Evolutionary conservation across 306 rosid species (phyloP), one percentile per base, ranked within the genome.

Genomic region (Cicer pinnatifidum): DNA sequence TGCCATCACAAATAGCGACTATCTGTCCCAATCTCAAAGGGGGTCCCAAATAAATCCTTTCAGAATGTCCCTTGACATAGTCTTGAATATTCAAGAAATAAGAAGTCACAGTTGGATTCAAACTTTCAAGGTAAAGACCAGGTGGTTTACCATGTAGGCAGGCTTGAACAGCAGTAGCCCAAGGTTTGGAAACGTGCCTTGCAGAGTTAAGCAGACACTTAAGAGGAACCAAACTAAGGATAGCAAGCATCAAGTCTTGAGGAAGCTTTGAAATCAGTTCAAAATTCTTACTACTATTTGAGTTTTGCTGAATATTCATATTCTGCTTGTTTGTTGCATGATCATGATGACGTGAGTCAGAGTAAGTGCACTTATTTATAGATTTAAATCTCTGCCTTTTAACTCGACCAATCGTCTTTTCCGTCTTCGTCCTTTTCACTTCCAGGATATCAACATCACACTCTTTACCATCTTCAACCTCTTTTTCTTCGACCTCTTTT

Each of bases 401-500:
- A 56, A 2, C 8, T 44, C 48, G 9, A 44, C 48, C 48, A 9
- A 44, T 44, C 9, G 33, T 28, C 33, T 28, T 28, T 28, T 28
- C 33, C 33, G 33, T 28, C 84, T 85, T 89, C 81, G 87, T 88
- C 90, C 46, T 67, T 33, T 81, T 87, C 15, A 7, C 58, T 71
- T 79, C 84, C 56, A 77, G 9, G n/a, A 53, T 13, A 47, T 81
- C 90, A 28, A 19, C 56, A 11, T 66, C 56, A 45, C 9, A 1
- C 56, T 67, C 41, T 45, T 23, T 8, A 19, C 17, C 78, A 7
- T 62, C 60, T 33, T 71, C 82, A 53, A 51, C 87, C 64, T 62
- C n/a, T n/a, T n/a, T n/a, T n/a, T 62, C 60, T 33, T 71, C 82
- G 53, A 51, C 87, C 64, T 62, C 83, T 12, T 67, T 67, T 23